phyloP scores from a whole-genome alignment of 148 eudicot genomes.

The Vaccinium vitisidaea region DNA sequence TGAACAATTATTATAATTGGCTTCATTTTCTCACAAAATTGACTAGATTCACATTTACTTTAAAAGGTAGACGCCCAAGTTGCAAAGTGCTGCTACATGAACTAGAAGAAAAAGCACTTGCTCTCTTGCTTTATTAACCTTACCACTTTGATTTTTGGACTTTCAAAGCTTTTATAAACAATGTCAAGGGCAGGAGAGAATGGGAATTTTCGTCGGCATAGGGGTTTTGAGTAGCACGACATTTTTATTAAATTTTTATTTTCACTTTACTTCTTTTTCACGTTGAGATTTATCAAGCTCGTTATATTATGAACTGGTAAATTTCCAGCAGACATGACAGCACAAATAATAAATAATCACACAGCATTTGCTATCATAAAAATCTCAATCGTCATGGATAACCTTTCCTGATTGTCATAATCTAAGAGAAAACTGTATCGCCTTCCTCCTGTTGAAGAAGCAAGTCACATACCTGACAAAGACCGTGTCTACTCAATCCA shows the following conservation, averaged over 20 bases:
- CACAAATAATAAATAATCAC: not conserved
- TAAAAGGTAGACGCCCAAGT: not conserved
- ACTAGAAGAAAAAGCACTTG: not conserved
- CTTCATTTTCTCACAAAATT: not conserved
- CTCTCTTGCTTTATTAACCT: not conserved
- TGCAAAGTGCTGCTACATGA: not conserved
- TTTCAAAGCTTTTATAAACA: not conserved
- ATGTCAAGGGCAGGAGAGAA: not conserved
- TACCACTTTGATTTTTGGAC: not conserved
- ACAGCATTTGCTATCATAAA: not conserved
- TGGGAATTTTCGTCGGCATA: not conserved
- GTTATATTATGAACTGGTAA: not conserved
- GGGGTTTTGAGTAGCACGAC: not conserved
- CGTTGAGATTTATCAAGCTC: not conserved
- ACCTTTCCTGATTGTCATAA: not conserved
- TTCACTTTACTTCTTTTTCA: not conserved
- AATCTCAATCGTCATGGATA: not conserved
- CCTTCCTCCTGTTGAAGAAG: not conserved
- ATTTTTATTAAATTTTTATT: not conserved
- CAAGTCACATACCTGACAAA: not conserved
- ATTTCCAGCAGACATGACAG: too few relatives aligned
- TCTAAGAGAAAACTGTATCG: not conserved
- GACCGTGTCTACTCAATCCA: slow-evolving; percentile 46
- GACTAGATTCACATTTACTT: slow-evolving; percentile 3
- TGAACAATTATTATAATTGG: not conserved